Conservation (phyloP, 2,329 filamentous ascomycete species). For the Juglanconis oblonga region DNA sequence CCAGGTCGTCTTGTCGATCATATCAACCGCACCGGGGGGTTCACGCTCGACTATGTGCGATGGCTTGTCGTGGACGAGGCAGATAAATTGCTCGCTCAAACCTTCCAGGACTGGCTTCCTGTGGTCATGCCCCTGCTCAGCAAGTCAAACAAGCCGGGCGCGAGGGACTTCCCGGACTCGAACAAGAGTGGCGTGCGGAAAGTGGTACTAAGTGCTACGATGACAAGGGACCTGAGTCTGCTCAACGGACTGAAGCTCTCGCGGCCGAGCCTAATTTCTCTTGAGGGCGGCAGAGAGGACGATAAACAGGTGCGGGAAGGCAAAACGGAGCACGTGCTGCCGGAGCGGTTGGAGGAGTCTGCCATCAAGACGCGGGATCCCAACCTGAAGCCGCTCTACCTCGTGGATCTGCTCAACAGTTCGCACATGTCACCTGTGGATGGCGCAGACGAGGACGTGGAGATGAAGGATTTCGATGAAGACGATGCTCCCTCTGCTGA, state of each 20-base stretch:
- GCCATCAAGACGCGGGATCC: conserved; percentile 67
- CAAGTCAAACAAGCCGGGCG: conserved; percentile 38
- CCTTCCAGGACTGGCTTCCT: conserved; percentile 87
- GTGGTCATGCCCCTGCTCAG: conserved; percentile 64
- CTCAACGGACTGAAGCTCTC: conserved; percentile 70
- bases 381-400: conserved; percentile 75
- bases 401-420: conserved; percentile 71
- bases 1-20: conserved; percentile 92
- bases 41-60: conserved; percentile 71
- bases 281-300: conserved; percentile 53
- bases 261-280: conserved; percentile 71
- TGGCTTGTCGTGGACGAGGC: conserved; percentile 95
- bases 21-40: conserved; percentile 77
- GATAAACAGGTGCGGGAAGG: conserved; percentile 35
- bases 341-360: conserved; percentile 59
- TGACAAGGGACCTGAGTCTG: conserved; percentile 82
- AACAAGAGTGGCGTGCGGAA: conserved; percentile 64
- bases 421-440: conserved; percentile 40
- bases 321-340: conserved; percentile 53
- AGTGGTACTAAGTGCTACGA: conserved; percentile 84
- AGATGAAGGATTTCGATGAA: conserved; percentile 34
- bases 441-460: conserved; percentile 31
- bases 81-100: conserved; percentile 85
- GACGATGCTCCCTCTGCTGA: conserved; percentile 25
- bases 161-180: conserved; percentile 52